Percentiles rank a stretch among this genome's conserved stretches.
phyloP scores from a whole-genome alignment of 2,329 filamentous ascomycete genomes.

The Nigrospora sphaerica region DNA sequence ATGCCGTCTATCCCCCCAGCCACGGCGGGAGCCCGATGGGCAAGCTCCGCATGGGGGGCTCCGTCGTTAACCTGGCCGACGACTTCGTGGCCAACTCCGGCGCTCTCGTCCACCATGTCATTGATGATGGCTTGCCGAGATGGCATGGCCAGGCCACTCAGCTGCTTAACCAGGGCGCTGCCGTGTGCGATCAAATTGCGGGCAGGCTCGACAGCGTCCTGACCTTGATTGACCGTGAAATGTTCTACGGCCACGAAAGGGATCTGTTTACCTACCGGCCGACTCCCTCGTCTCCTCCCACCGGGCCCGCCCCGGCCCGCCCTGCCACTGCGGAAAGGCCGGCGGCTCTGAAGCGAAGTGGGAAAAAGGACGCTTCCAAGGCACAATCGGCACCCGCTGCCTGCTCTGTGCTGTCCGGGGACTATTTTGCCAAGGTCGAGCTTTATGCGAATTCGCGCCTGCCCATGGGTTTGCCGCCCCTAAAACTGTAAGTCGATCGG shows the following conservation, averaged over 20 bases:
- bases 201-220: conserved; percentile 60
- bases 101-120: conserved; percentile 22
- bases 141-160: conserved; percentile 36
- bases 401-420: conserved; percentile 34
- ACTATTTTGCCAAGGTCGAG: conserved; percentile 70
- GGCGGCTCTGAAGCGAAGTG: conserved; percentile 16
- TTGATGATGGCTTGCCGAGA: conserved; percentile 34
- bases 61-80: conserved; percentile 35
- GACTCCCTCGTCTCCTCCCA: conserved; percentile 5
- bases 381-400: conserved; percentile 26
- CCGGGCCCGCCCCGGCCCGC: conserved; percentile 3
- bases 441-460: conserved; percentile 72
- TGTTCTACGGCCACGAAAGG: conserved; percentile 42
- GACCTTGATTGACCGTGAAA: conserved; percentile 63
- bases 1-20: conserved; percentile 8
- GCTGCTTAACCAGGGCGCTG: conserved; percentile 36
- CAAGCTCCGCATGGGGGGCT: conserved; percentile 26
- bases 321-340: conserved; percentile 7
- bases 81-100: conserved; percentile 28
- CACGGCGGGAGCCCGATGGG: conserved; percentile 9
- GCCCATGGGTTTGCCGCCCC: conserved; percentile 57
- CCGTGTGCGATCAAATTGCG: conserved; percentile 52
- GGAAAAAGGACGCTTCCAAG: conserved; percentile 25
- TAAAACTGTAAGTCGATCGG: conserved; percentile 48
- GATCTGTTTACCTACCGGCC: conserved; percentile 39